phyloP scores from a whole-genome alignment of 1,284 basidiomycete species.

The Paramarasmius palmivorus region DNA sequence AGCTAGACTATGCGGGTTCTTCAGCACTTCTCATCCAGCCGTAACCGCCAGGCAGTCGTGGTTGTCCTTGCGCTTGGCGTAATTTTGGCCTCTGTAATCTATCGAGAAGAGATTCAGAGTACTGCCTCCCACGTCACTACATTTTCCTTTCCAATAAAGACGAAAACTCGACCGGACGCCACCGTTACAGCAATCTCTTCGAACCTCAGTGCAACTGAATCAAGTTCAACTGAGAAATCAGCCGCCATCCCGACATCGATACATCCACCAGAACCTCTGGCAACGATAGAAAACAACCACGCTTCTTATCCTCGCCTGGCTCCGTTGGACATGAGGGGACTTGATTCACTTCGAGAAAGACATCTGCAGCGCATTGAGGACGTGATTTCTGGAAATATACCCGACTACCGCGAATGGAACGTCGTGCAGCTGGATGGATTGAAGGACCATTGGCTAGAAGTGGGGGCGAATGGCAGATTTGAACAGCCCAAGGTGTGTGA shows the following conservation, averaged over 20 bases:
- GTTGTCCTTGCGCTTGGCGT: neutral
- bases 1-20: no score
- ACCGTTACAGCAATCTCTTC: neutral
- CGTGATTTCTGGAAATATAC: neutral
- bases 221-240: neutral
- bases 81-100: neutral
- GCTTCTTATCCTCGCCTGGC: neutral
- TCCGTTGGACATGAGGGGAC: neutral
- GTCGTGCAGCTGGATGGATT: slow-evolving; percentile 1
- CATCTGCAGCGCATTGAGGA: neutral
- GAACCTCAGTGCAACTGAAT: neutral
- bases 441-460: slow-evolving; percentile 2
- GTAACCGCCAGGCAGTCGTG: no score
- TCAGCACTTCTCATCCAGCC: no score
- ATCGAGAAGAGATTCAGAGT: neutral
- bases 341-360: neutral
- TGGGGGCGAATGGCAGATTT: neutral
- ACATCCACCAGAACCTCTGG: neutral
- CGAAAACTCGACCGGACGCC: neutral
- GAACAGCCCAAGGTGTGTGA: slow-evolving; percentile 3
- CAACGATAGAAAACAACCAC: slow-evolving; percentile 1
- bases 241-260: neutral
- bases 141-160: neutral
- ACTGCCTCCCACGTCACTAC: neutral
- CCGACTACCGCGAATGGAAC: slow-evolving; percentile 2